phyloP scores from a whole-genome alignment of 805 yeast species.

The Candida berthetii region DNA sequence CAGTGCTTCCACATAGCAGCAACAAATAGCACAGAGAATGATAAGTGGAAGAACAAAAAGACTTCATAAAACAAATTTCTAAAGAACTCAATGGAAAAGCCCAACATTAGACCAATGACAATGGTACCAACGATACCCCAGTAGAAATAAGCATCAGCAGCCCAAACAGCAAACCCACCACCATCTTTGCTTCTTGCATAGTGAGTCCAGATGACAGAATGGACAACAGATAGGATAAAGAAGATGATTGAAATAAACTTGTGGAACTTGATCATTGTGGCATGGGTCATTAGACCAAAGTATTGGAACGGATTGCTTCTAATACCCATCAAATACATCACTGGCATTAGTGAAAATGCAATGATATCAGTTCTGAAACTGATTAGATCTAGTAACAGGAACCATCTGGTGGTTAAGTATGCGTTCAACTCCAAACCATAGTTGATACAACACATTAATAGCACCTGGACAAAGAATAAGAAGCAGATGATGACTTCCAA shows the following conservation, averaged over 20 bases:
- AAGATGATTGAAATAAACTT: constrained; percentile 50
- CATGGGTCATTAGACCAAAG: constrained; percentile 47
- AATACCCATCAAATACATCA: constrained; percentile 52
- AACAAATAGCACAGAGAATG: constrained; percentile 43
- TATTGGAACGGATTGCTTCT: constrained; percentile 57
- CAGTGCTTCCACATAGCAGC: constrained; percentile 52
- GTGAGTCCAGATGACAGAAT: constrained; percentile 44
- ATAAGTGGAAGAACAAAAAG: constrained; percentile 48
- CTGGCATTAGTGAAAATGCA: constrained; percentile 43
- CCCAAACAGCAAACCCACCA: constrained; percentile 29
- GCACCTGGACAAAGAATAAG: constrained; percentile 19
- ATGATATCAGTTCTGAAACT: constrained; percentile 45
- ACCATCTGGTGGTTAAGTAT: constrained; percentile 21
- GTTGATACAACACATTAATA: constrained; percentile 22
- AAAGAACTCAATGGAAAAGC: constrained; percentile 40
- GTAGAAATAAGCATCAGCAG: constrained; percentile 32
- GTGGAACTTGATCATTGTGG: constrained; percentile 54
- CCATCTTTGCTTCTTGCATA: constrained; percentile 25
- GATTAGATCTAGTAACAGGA: constrained; percentile 23
- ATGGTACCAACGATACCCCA: constrained; percentile 39
- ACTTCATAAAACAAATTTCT: constrained; percentile 50
- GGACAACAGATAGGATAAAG: constrained; percentile 40
- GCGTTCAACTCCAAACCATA: constrained; percentile 25
- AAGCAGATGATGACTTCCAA: constrained; percentile 19
- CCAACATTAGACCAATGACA: constrained; percentile 32